Evolutionary conservation across 768 basidiomycete genomes (phyloP).

Genomic region (Russula compacta): DNA sequence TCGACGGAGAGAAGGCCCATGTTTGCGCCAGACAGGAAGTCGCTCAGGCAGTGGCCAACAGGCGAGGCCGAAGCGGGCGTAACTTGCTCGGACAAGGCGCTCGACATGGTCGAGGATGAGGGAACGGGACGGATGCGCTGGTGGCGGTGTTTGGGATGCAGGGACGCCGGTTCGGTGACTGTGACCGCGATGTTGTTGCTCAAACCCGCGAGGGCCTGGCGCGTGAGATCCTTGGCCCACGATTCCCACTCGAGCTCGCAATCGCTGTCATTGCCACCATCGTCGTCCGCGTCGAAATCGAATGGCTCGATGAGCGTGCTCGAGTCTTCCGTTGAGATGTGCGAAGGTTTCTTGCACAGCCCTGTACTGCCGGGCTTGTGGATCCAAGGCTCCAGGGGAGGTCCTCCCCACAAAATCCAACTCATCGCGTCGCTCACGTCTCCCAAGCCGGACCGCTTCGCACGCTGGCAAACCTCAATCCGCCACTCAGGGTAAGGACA

Average conservation of each 20-base stretch:
- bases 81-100: not conserved
- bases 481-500: conserved; percentile 25
- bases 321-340: not conserved
- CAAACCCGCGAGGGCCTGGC: conserved; percentile 5
- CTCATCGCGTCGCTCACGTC: conserved; percentile 15
- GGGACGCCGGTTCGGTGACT: not conserved
- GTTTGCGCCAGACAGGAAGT: not conserved
- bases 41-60: not conserved
- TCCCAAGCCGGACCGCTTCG: conserved; percentile 21
- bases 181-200: not conserved
- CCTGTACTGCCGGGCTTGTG: not conserved
- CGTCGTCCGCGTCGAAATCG: not conserved
- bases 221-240: conserved; percentile 21
- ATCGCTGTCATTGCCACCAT: conserved; percentile 7
- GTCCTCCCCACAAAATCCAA: conserved; percentile 10
- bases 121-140: not conserved
- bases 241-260: conserved; percentile 24
- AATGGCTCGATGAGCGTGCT: not conserved
- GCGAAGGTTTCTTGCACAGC: not conserved
- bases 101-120: conserved; percentile 5
- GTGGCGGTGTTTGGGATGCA: not conserved
- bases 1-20: conserved; percentile 10
- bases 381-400: not conserved
- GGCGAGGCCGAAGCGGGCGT: not conserved
- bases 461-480: conserved; percentile 16